Percentiles rank a stretch among this genome's conserved stretches.
phyloP scores from a whole-genome alignment of 2,329 filamentous ascomycete genomes.

The Huntiella moniliformis region DNA sequence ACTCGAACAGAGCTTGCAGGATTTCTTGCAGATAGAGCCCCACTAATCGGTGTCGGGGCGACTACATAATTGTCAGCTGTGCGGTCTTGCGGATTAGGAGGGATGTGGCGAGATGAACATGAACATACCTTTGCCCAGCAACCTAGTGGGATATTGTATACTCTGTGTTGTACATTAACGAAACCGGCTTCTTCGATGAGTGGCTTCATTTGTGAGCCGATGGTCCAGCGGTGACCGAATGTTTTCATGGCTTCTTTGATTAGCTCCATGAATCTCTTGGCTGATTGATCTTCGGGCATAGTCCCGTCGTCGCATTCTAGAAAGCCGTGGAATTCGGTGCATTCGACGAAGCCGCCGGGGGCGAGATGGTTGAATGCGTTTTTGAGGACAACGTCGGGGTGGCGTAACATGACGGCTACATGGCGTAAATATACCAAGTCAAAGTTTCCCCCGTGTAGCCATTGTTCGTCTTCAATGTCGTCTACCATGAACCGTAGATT shows the following conservation, averaged over 20 bases:
- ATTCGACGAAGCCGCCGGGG: constrained; percentile 33
- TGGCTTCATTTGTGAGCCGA: constrained; percentile 18
- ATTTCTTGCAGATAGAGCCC: constrained; percentile 27
- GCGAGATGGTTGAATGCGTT: constrained; percentile 18
- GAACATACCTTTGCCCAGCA: constrained; percentile 24
- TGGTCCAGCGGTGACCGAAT: constrained; percentile 23
- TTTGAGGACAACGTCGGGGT: constrained; percentile 28
- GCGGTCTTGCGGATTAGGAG: background rate
- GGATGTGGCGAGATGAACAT: background rate
- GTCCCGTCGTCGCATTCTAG: constrained; percentile 26
- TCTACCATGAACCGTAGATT: constrained; percentile 46
- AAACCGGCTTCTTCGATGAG: constrained; percentile 25
- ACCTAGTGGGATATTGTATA: constrained; percentile 27
- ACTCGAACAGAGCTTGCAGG: constrained; percentile 22
- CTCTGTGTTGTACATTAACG: constrained; percentile 20
- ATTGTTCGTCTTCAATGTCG: constrained; percentile 38
- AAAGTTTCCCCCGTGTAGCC: constrained; percentile 29
- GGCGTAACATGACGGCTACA: constrained; percentile 31
- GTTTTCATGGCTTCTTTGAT: constrained; percentile 18
- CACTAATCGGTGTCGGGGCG: constrained; percentile 19
- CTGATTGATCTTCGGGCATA: constrained; percentile 23
- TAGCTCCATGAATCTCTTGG: constrained; percentile 20
- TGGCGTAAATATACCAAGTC: constrained; percentile 36
- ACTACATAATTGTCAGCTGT: constrained; percentile 1
- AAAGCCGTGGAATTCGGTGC: constrained; percentile 26